phyloP scores from a whole-genome alignment of 225 moss, liverwort and hornwort species.

The Pleurozium schreberi region DNA sequence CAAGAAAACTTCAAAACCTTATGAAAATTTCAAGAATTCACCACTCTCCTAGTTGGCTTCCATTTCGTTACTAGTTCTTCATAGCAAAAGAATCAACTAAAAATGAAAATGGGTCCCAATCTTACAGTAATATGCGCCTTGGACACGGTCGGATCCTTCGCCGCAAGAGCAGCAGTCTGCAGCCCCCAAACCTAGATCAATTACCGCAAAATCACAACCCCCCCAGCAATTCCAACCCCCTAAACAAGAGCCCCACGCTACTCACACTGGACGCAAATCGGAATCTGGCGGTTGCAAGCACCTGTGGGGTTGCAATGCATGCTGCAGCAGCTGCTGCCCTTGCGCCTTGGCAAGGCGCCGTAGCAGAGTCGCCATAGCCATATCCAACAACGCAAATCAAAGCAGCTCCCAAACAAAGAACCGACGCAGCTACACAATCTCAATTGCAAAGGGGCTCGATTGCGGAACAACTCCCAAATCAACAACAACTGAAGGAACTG shows the following conservation, averaged over 20 bases:
- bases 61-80: neutral
- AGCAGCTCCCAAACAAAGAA: no score
- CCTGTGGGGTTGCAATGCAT: conserved; percentile 23
- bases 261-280: conserved; percentile 11
- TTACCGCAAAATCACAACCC: neutral
- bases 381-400: neutral
- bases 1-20: neutral
- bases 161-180: conserved; percentile 74
- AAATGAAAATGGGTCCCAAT: neutral
- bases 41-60: neutral
- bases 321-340: conserved; percentile 19
- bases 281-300: conserved; percentile 4
- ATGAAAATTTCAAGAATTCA: neutral
- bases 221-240: neutral
- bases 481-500: no score
- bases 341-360: conserved; percentile 47
- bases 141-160: conserved; percentile 41
- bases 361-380: conserved; percentile 61
- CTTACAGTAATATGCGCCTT: conserved; percentile 65
- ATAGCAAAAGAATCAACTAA: neutral
- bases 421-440: neutral
- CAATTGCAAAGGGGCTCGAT: neutral
- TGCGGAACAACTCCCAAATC: neutral
- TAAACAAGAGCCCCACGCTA: neutral
- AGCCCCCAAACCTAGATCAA: no score